These are phyloP conservation scores for Carpinus viminea DNA, from an alignment of 306 rosid genomes.

Conservation along the genomic window DNA sequence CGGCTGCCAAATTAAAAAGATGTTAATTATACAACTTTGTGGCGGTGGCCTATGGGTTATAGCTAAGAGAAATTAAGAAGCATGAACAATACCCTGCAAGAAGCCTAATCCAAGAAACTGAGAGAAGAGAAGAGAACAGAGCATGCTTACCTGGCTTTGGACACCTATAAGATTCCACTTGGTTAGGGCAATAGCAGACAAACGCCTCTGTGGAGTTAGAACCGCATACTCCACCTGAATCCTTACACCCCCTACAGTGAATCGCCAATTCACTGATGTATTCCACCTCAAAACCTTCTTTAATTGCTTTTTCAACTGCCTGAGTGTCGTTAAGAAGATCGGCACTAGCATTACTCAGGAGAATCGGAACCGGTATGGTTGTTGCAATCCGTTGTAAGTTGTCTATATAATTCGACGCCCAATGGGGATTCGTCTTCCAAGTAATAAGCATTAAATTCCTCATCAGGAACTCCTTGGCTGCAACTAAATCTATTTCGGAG, in stretches of 20 bases:
- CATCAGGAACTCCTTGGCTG: background rate
- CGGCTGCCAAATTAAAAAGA: no score
- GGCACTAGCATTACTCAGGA: background rate
- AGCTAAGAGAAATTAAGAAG: no score
- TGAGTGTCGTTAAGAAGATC: background rate
- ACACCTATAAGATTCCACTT: background rate
- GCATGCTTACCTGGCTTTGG: background rate
- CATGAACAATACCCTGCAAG: no score
- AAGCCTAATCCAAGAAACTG: background rate
- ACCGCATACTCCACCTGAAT: background rate
- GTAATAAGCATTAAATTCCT: rapidly evolving
- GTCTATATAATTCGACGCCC: rapidly evolving
- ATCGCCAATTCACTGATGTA: background rate
- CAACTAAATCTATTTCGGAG: background rate
- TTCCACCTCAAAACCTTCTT: background rate
- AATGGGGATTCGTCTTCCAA: background rate
- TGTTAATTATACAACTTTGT: no score
- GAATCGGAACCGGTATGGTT: background rate
- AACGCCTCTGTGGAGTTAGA: background rate
- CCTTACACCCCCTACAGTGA: slow-evolving; percentile 20
- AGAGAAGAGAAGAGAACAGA: background rate
- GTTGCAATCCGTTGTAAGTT: background rate
- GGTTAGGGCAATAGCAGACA: background rate
- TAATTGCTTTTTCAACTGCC: background rate
- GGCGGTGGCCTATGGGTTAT: no score